Base-by-base conservation (phyloP, 176 grass and related monocot species). In the Carex myosuroides region DNA sequence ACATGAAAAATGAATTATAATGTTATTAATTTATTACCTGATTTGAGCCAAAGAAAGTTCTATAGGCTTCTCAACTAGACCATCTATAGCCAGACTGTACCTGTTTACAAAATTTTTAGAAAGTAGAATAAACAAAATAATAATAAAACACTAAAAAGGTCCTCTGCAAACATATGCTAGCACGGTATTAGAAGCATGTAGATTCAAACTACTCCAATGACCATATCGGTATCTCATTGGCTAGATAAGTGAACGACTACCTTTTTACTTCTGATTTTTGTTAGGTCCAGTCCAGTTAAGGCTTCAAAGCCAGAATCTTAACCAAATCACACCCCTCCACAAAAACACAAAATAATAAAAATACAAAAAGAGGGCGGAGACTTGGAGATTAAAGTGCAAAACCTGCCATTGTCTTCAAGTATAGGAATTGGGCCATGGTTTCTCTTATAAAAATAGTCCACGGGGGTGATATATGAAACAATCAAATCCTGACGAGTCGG, bases 401-500 rank as follows among this genome's bases (percentile, higher is more conserved):
- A 95, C 96, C 91, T 94, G 54, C 85, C 76, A 35, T 95, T 87
- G 82, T 99, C 88, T 81, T 99, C 85, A 1, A 95, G 78, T 80
- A 92, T 91, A 4, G 96, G 96, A 68, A 99, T 99, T 18, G 96
- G 93, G 60, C 93, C 96, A 90, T 99, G 96, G 68, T 93, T 99
- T 84, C 96, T 95, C 93, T 99, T 99, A 83, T 92, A 94, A 81
- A 99, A 99, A 60, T 93, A 99, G 70, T 99, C 96, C 13, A 95
- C 89, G 5, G 93, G 89, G 30, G 96, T 99, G 71, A 99, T 89
- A 84, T 93, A 99, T 42, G 96, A 95, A 48, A 70, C 64, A 7
- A 95, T 76, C 44, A 95, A 71, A 10, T 88, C 88, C 41, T 91
- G 85, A 14, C 91, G 91, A 61, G 85, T 86, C 58, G 96, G 96